Evolutionary conservation across 306 rosid species (phyloP).

Genomic region (Hippophae rhamnoides): DNA sequence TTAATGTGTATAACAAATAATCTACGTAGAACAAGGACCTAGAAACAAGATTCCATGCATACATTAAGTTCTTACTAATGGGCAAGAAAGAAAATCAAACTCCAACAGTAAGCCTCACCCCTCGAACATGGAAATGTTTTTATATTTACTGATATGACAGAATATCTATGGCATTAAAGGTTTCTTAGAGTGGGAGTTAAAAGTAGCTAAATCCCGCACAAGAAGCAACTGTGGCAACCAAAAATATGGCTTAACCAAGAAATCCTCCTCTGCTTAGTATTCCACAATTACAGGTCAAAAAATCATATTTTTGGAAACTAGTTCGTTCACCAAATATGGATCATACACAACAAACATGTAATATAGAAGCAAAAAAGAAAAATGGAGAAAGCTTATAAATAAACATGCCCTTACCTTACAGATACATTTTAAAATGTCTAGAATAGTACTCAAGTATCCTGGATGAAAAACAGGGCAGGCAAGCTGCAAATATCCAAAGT

Average conservation of each 20-base stretch:
- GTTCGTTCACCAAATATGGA: not conserved
- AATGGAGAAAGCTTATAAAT: not conserved
- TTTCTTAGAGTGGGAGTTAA: not conserved
- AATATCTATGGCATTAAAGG: too few relatives aligned
- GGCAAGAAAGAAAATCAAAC: too few relatives aligned
- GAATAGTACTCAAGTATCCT: constrained; percentile 45
- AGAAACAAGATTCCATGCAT: too few relatives aligned
- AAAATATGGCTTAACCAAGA: not conserved
- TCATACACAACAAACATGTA: not conserved
- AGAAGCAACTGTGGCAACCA: not conserved
- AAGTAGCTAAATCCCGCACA: not conserved
- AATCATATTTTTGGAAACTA: not conserved
- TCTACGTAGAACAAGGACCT: too few relatives aligned
- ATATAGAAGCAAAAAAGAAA: not conserved
- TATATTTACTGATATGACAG: too few relatives aligned
- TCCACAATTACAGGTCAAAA: not conserved
- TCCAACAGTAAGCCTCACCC: too few relatives aligned
- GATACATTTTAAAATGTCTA: constrained; percentile 75
- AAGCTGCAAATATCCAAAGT: constrained; percentile 63
- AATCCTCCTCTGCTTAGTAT: not conserved
- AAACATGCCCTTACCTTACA: constrained; percentile 55
- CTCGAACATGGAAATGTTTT: too few relatives aligned
- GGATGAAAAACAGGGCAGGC: constrained; percentile 69
- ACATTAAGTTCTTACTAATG: too few relatives aligned
- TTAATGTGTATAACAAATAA: too few relatives aligned